Percentiles rank a stretch among this genome's conserved stretches.
These are phyloP conservation scores for Hanseniaspora mollemarum DNA, from an alignment of 805 yeast genomes.

Conservation along the genomic window DNA sequence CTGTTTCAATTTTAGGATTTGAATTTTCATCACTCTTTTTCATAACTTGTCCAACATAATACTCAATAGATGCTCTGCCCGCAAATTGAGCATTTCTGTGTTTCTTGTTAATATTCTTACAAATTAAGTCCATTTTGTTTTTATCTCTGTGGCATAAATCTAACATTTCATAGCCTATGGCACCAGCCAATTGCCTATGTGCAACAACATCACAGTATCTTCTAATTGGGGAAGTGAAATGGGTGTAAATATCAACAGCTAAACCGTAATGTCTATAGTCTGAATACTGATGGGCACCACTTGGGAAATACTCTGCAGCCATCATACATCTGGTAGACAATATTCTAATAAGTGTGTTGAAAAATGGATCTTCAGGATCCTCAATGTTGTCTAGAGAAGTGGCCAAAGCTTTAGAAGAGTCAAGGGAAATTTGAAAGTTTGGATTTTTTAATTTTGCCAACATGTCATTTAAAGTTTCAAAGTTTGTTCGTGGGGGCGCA, in stretches of 20 bases:
- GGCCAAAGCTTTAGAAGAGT: constrained; percentile 81
- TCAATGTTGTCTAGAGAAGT: constrained; percentile 83
- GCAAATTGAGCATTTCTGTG: constrained; percentile 99
- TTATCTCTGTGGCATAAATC: constrained; percentile 79
- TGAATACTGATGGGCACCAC: constrained; percentile 79
- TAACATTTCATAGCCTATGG: constrained; percentile 82
- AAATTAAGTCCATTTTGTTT: constrained; percentile 75
- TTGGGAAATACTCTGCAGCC: constrained; percentile 94
- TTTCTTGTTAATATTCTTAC: constrained; percentile 78
- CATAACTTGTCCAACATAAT: constrained; percentile 96
- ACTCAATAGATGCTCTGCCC: constrained; percentile 94
- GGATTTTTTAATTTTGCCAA: constrained; percentile 66
- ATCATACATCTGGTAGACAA: constrained; percentile 98
- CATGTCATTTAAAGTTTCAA: constrained; percentile 82
- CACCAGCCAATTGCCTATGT: constrained; percentile 96
- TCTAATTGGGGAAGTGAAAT: constrained; percentile 96
- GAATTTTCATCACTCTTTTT: constrained; percentile 35
- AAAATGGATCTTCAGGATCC: constrained; percentile 74
- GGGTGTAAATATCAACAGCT: constrained; percentile 95
- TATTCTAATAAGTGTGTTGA: constrained; percentile 85
- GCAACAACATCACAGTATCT: constrained; percentile 97
- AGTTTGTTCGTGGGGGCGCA: constrained; percentile 90
- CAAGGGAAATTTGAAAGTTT: constrained; percentile 49
- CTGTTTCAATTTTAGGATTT: constrained; percentile 69
- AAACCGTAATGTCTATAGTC: constrained; percentile 95